Percentiles rank a stretch among this genome's conserved stretches.
phyloP scores from a whole-genome alignment of 129 eudicot species.

The Centella asiatica region DNA sequence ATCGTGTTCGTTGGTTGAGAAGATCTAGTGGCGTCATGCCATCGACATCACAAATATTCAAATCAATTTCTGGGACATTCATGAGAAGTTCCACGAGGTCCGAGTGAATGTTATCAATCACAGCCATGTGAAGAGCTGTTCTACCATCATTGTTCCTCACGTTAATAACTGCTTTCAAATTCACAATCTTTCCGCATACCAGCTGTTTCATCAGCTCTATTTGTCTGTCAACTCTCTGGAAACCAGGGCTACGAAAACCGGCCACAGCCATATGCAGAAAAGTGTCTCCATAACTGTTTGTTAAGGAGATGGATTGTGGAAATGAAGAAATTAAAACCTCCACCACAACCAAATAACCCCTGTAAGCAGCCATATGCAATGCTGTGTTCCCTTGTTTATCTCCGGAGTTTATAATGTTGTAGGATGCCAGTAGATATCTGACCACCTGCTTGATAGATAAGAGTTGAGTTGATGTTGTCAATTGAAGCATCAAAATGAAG shows the following conservation, averaged over 20 bases:
- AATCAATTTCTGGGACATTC: conserved; percentile 42
- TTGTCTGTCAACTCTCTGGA: conserved; percentile 67
- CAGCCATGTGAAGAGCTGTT: conserved; percentile 85
- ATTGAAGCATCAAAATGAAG: background rate
- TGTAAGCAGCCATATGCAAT: conserved; percentile 65
- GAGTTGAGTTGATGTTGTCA: background rate
- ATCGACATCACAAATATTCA: conserved; percentile 53
- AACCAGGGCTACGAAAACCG: conserved; percentile 65
- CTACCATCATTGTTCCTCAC: conserved; percentile 58
- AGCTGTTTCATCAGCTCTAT: conserved; percentile 61
- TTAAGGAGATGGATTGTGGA: conserved; percentile 31
- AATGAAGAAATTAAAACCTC: conserved; percentile 39
- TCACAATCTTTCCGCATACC: conserved; percentile 26
- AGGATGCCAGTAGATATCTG: conserved; percentile 42
- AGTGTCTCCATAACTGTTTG: conserved; percentile 69
- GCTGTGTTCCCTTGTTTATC: conserved; percentile 79
- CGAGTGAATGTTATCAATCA: conserved; percentile 54
- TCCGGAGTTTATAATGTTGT: conserved; percentile 30
- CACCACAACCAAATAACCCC: conserved; percentile 48
- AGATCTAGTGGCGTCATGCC: conserved; percentile 79
- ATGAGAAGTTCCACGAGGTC: conserved; percentile 69
- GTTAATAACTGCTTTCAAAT: conserved; percentile 45
- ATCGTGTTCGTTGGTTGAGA: conserved; percentile 52
- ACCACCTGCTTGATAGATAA: conserved; percentile 47
- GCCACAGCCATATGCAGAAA: conserved; percentile 80